Conservation (phyloP, 352 stramenopile species). For the Saprolegnia diclina region DNA sequence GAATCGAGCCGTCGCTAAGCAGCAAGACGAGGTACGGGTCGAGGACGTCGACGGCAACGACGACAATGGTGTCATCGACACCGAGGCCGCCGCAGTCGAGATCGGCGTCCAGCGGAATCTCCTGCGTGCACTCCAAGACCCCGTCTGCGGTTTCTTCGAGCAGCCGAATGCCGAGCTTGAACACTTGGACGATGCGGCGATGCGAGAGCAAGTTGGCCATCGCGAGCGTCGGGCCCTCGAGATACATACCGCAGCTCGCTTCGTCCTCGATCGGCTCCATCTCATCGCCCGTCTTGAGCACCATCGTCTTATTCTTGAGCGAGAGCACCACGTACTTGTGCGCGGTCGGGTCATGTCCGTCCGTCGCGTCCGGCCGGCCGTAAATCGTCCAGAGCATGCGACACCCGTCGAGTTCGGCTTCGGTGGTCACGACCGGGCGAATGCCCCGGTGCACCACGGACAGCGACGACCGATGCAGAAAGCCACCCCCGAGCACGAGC, state of each 20-base stretch:
- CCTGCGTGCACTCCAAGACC: slow-evolving; percentile 64
- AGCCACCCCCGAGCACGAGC: slow-evolving; percentile 70
- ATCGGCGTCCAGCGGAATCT: slow-evolving; percentile 74
- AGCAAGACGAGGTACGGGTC: slow-evolving; percentile 80
- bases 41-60: slow-evolving; percentile 78
- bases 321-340: slow-evolving; percentile 82
- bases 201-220: slow-evolving; percentile 76
- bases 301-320: slow-evolving; percentile 75
- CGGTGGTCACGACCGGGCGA: slow-evolving; percentile 75
- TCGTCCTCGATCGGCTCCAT: slow-evolving; percentile 81
- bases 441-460: slow-evolving; percentile 76
- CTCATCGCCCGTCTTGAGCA: slow-evolving; percentile 74
- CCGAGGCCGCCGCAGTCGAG: slow-evolving; percentile 81
- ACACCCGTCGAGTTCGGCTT: slow-evolving; percentile 72
- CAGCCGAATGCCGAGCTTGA: slow-evolving; percentile 52
- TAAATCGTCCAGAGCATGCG: slow-evolving; percentile 84
- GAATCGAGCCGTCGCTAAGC: slow-evolving; percentile 72
- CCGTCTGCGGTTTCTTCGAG: slow-evolving; percentile 17
- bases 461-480: slow-evolving; percentile 50
- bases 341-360: slow-evolving; percentile 44
- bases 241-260: slow-evolving; percentile 64
- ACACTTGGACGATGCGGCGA: slow-evolving; percentile 81
- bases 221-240: slow-evolving; percentile 65
- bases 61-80: slow-evolving; percentile 64
- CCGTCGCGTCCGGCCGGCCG: slow-evolving; percentile 43